phyloP scores from a whole-genome alignment of 108 stramenopile genomes.

The Conticribra guillardii region DNA sequence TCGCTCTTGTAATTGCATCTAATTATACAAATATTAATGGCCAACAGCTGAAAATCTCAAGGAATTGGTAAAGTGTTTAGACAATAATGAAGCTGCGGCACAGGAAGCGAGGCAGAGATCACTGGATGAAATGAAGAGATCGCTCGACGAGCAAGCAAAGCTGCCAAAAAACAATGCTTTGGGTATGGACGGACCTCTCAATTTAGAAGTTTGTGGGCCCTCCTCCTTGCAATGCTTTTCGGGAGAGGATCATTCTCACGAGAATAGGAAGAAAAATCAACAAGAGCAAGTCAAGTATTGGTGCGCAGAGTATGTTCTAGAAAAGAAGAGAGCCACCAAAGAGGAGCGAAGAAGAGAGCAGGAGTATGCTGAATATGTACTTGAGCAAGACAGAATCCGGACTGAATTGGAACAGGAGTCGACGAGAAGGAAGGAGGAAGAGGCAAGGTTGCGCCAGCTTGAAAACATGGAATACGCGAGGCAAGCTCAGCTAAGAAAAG shows the following conservation, averaged over 20 bases:
- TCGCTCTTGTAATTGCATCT: no score
- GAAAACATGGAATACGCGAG: constrained; percentile 44
- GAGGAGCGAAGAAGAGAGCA: constrained; percentile 31
- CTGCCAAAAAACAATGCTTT: constrained; percentile 54
- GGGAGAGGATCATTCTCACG: constrained; percentile 39
- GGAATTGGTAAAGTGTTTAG: constrained; percentile 20
- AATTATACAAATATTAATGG: no score
- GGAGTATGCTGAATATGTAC: constrained; percentile 35
- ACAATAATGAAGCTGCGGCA: constrained; percentile 15
- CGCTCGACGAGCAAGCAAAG: constrained; percentile 40
- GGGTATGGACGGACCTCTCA: constrained; percentile 24
- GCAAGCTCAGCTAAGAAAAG: constrained; percentile 16
- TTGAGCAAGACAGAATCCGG: constrained; percentile 37
- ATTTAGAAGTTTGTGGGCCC: constrained; percentile 40
- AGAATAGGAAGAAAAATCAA: constrained; percentile 38
- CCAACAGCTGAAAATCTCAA: constrained; percentile 28
- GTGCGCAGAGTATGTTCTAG: constrained; percentile 31
- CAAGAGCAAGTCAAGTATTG: constrained; percentile 48
- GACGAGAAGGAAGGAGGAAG: constrained; percentile 22
- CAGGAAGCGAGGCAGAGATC: constrained; percentile 28
- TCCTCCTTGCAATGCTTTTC: constrained; percentile 44
- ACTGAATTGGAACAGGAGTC: constrained; percentile 16
- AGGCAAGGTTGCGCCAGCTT: constrained; percentile 28
- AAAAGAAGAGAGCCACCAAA: constrained; percentile 35
- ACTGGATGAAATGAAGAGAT: constrained; percentile 28